A percentile compares a stretch with the other conserved stretches of the same genome.
Conservation (phyloP, 495 filamentous ascomycete species). For the Zalerion maritima region DNA sequence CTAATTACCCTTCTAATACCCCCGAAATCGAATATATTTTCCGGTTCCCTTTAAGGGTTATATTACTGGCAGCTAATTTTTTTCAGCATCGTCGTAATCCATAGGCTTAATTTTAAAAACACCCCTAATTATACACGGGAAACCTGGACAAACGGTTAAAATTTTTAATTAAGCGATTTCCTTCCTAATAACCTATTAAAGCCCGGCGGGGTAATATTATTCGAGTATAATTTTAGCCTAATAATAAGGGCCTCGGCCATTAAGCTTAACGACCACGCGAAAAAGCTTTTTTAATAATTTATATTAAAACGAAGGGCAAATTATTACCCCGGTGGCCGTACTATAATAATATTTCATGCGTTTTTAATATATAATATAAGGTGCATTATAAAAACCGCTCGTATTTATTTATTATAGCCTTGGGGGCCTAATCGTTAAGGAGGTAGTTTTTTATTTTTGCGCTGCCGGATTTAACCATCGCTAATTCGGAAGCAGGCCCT, state of each 20-base stretch:
- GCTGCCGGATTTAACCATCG: too few relatives aligned
- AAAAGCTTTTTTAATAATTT: conserved; percentile 6
- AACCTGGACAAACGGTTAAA: conserved; percentile 7
- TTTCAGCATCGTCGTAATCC: conserved; percentile 10
- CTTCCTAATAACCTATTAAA: conserved; percentile 4
- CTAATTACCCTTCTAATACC: too few relatives aligned
- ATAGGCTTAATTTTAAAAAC: conserved; percentile 16
- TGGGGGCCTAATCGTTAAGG: conserved; percentile 9
- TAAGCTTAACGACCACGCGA: conserved; percentile 8
- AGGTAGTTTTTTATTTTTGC: conserved; percentile 1
- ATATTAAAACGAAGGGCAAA: conserved; percentile 4
- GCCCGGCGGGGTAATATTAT: conserved; percentile 8
- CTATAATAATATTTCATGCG: too few relatives aligned
- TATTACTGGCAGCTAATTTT: too few relatives aligned
- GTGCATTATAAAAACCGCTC: conserved; percentile 5
- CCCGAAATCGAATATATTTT: too few relatives aligned
- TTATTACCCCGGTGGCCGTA: neutral
- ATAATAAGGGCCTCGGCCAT: conserved; percentile 4
- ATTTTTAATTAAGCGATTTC: conserved; percentile 10
- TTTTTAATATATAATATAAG: conserved; percentile 1
- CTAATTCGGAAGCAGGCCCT: too few relatives aligned
- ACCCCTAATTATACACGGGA: conserved; percentile 22
- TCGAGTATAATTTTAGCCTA: conserved; percentile 9
- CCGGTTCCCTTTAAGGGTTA: too few relatives aligned
- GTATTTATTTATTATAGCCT: conserved; percentile 11